Evolutionary conservation across 2,329 filamentous ascomycete genomes (phyloP).

Genomic region (Phaeomoniella chlamydospora): DNA sequence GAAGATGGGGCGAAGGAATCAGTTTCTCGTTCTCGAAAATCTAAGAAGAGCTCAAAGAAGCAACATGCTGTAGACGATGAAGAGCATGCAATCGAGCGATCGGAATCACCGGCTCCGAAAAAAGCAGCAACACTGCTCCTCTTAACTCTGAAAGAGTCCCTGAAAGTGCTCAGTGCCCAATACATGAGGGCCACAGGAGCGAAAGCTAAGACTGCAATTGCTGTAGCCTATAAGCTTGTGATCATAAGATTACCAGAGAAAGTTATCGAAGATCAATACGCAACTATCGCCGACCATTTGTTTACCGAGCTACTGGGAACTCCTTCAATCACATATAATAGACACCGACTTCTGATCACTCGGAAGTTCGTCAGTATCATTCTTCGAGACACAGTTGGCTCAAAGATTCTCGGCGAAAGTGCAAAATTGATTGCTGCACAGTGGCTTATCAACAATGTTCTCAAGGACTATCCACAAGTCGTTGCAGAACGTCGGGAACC

Average conservation of each 20-base stretch:
- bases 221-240: conserved; percentile 73
- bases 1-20: conserved; percentile 37
- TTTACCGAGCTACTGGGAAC: conserved; percentile 68
- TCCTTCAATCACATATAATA: conserved; percentile 61
- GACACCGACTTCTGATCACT: conserved; percentile 74
- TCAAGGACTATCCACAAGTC: conserved; percentile 89
- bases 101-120: conserved; percentile 62
- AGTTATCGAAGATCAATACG: conserved; percentile 70
- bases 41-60: conserved; percentile 60
- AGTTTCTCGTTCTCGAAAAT: conserved; percentile 49
- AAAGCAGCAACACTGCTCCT: conserved; percentile 57
- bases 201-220: conserved; percentile 65
- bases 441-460: conserved; percentile 67
- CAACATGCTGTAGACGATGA: conserved; percentile 49
- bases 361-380: conserved; percentile 73
- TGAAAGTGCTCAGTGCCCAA: conserved; percentile 64
- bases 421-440: conserved; percentile 74
- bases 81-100: conserved; percentile 56
- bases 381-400: conserved; percentile 69
- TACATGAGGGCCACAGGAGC: conserved; percentile 72
- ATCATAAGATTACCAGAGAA: conserved; percentile 66
- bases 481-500: conserved; percentile 79
- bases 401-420: conserved; percentile 72
- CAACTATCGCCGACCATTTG: conserved; percentile 66
- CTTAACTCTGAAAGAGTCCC: conserved; percentile 61